Evolutionary conservation across 2,329 filamentous ascomycete species (phyloP), one percentile per base, ranked within the genome.

Genomic region (Trichoderma sp.): DNA sequence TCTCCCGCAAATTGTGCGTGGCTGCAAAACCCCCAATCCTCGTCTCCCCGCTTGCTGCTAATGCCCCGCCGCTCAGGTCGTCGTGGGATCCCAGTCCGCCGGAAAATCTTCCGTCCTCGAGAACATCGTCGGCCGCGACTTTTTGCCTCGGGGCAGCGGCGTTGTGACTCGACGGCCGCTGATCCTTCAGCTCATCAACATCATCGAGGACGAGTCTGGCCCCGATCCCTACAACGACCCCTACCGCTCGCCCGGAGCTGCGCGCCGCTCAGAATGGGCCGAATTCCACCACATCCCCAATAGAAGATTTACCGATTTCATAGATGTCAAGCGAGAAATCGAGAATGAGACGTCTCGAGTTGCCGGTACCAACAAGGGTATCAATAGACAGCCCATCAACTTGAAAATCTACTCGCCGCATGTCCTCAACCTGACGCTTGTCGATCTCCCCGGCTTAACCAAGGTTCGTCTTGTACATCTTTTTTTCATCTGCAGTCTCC

Each of bases 21-120:
- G 53, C 40, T 40, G 53, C 27, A 64, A 58, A 59, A 49, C 11
- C 24, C 33, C 40, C 40, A n/a, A 47, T 55, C 62, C 37, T 27
- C 60, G 37, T 53, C 31, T 56, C 52, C 29, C 37, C 67, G 59
- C 59, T 55, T 63, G 59, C 31, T 57, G 40, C 75, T 75, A 68
- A 77, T 68, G 21, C 68, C 55, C 55, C 68, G 49, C 60, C 47
- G 49, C 33, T 29, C 71, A 98, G 95, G 95, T 99, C 73, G 96
- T 99, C 71, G 96, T 99, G 76, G 96, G 96, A 72, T 99, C 96
- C 71, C 96, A 99, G 83, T 98, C 96, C 13, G 96, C 96, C 68
- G 96, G 96, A 78, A 99, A 99, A 84, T 98, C 95, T 19, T 98
- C 96, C 8, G 96, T 99, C 31, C 90, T 99, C 72, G 96, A 99